Base-by-base conservation (phyloP, 2,329 filamentous ascomycete species). In the Colletotrichum cuscutae region DNA sequence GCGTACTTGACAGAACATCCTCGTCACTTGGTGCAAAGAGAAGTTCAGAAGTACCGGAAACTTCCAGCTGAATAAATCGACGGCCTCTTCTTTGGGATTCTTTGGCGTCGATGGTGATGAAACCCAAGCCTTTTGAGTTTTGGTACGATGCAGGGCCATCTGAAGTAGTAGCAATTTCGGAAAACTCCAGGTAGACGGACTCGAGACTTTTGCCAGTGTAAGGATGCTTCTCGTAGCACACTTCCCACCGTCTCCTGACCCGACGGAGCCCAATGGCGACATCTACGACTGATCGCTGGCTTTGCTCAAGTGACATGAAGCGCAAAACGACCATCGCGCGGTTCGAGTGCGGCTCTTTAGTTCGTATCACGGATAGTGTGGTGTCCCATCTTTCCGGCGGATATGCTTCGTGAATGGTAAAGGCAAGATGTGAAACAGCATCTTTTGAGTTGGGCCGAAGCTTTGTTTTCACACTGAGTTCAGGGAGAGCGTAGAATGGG, bases 381-480 rank as follows among this genome's bases (percentile, higher is more conserved):
- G 67, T 24, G 32, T 70, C 67, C 67, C 67, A 70, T 11, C 67
- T 58, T 15, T 70, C 67, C n/a, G 54, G 67, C 4, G 67, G 67
- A 35, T 46, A 52, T 8, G 61, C 67, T 7, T 32, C 42, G 3
- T n/a, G 22, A 12, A 63, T 61, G 6, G 5, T 30, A 19, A 68
- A 68, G 2, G 42, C 46, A 15, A 54, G 19, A 7, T 30, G 32
- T 19, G 57, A 22, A 2, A 42, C 26, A 2, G 28, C n/a, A 12
- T 13, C 2, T 1, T 13, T 65, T 5, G 13, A 28, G 3, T 35
- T 56, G 1, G 13, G 37, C 0, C 19, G 61, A 24, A 28, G 24
- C 15, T 37, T 57, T 1, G 37, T 30, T 11, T 19, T n/a, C 1
- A 70, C 54, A 8, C 37, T 57, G 13, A 70, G 22, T 54, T 70